Percentiles rank a stretch among this genome's conserved stretches.
Evolutionary conservation across 805 yeast species (phyloP).

Genomic region (Sugiyamaella boreocaroliniensis): DNA sequence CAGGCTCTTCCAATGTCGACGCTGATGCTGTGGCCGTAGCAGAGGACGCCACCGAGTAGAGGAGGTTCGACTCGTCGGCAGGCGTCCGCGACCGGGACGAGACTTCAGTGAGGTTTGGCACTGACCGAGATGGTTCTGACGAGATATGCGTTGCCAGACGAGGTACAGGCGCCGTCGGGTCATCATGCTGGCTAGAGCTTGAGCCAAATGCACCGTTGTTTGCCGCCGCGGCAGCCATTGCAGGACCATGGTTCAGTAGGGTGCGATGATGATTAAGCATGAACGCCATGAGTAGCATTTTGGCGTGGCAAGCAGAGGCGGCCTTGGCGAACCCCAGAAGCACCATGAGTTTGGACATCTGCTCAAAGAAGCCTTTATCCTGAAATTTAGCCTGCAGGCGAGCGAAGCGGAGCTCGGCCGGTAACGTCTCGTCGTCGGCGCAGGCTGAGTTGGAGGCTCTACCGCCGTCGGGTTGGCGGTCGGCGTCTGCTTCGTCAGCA

Average conservation of each 20-base stretch:
- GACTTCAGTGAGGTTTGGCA: background rate
- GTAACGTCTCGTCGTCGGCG: slow-evolving; percentile 1
- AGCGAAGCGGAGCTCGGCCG: slow-evolving; percentile 8
- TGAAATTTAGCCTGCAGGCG: slow-evolving; percentile 11
- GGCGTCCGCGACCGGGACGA: background rate
- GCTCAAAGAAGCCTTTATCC: slow-evolving; percentile 7
- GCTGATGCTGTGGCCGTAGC: background rate
- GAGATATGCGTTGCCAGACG: background rate
- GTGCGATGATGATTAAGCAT: slow-evolving; percentile 17
- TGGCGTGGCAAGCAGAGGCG: slow-evolving; percentile 17
- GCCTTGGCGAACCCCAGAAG: slow-evolving; percentile 14
- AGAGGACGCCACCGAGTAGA: background rate
- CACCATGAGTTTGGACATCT: slow-evolving; percentile 7
- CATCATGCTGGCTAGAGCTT: background rate
- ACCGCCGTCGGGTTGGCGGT: background rate
- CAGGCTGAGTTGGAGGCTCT: too few species aligned
- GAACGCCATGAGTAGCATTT: slow-evolving; percentile 18
- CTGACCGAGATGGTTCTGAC: background rate
- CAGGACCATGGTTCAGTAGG: background rate
- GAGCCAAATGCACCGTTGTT: background rate
- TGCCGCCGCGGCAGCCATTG: background rate
- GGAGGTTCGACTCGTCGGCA: background rate
- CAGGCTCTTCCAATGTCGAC: too few species aligned
- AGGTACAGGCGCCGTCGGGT: background rate
- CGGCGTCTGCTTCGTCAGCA: background rate